Evolutionary conservation across 345 rosid species (phyloP).

Genomic region (Noccaea caerulescens): DNA sequence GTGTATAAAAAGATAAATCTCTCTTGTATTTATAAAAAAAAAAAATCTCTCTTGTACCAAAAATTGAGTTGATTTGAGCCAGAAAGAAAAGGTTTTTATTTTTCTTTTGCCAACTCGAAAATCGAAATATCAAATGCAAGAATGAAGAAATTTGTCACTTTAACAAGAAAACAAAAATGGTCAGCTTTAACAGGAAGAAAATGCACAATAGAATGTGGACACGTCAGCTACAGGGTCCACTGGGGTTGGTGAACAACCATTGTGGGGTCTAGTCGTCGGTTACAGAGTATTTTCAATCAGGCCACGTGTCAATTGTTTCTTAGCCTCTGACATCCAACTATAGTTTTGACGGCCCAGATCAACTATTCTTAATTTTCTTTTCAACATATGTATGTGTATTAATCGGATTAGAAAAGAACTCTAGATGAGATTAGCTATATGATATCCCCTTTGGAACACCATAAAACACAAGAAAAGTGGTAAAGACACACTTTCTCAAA

Average conservation of each 20-base stretch:
- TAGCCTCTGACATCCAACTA: not conserved
- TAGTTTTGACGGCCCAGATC: not conserved
- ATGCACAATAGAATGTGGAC: not conserved
- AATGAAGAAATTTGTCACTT: not conserved
- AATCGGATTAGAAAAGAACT: no score
- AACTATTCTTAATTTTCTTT: no score
- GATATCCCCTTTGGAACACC: no score
- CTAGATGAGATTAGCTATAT: no score
- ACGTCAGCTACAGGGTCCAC: slow-evolving; percentile 32
- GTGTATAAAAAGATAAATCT: no score
- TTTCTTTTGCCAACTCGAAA: not conserved
- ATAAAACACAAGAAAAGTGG: no score
- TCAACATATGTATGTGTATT: no score
- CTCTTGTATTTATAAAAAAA: no score
- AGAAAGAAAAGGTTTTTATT: not conserved
- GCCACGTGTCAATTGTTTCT: slow-evolving; percentile 15
- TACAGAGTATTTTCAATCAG: not conserved
- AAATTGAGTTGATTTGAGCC: no score
- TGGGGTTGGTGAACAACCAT: slow-evolving; percentile 34
- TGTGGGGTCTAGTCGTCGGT: slow-evolving; percentile 12
- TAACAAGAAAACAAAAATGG: not conserved
- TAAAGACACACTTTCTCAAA: no score
- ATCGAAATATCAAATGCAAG: not conserved
- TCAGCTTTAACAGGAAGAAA: slow-evolving; percentile 10
- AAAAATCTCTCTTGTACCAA: no score